Percentiles rank a stretch among this genome's conserved stretches.
These are phyloP conservation scores for Neurospora sp. DNA, from an alignment of 495 filamentous ascomycete species.

Conservation along the genomic window DNA sequence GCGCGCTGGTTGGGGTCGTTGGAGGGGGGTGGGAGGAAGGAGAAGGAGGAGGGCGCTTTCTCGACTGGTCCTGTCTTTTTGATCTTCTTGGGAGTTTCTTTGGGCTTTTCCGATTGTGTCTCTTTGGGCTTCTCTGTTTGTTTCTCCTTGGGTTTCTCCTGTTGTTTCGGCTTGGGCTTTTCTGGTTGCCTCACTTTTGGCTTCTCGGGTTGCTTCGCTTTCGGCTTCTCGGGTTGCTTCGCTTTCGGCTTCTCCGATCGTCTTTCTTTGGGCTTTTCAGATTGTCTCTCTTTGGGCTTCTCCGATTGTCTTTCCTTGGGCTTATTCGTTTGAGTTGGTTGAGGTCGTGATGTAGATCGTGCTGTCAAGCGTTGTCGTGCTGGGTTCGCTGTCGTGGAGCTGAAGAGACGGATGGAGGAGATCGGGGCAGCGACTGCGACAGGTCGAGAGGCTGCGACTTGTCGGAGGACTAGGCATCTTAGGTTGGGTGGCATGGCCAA, in stretches of 20 bases:
- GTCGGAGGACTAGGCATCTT: constrained; percentile 4
- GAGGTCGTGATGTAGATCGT: neutral
- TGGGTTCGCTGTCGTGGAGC: neutral
- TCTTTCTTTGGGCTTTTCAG: neutral
- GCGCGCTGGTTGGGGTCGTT: constrained; percentile 22
- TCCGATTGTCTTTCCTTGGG: neutral
- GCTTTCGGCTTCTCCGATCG: neutral
- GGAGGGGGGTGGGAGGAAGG: constrained; percentile 23
- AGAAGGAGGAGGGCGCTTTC: constrained; percentile 5
- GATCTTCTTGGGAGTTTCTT: neutral
- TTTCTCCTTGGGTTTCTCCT: neutral
- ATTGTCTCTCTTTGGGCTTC: neutral
- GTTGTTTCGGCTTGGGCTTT: neutral
- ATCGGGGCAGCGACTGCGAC: neutral
- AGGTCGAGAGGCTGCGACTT: neutral
- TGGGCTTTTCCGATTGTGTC: neutral
- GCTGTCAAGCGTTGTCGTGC: neutral
- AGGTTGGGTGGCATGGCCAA: constrained; percentile 10
- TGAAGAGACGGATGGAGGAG: constrained; percentile 1
- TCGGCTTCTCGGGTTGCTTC: neutral
- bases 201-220: neutral
- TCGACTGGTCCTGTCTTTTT: neutral
- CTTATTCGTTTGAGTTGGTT: too few relatives aligned
- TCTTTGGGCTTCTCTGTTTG: neutral
- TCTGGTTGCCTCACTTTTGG: neutral